phyloP scores from a whole-genome alignment of 148 eudicot species.

The Agrostemma githago region DNA sequence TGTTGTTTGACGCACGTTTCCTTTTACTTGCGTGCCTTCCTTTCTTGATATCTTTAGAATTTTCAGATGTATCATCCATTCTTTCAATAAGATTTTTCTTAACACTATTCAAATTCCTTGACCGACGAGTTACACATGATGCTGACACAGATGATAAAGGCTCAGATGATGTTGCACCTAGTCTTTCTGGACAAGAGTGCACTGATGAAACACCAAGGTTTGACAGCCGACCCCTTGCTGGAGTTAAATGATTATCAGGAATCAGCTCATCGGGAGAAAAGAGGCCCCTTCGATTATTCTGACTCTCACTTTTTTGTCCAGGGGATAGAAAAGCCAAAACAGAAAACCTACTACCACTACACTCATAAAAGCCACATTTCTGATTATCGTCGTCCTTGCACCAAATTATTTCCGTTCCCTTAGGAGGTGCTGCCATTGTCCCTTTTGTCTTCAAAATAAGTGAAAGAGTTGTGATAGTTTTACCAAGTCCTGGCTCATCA shows the following conservation, averaged over 20 bases:
- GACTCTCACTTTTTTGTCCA: constrained; percentile 34
- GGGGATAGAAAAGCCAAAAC: constrained; percentile 29
- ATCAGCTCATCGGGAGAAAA: constrained; percentile 46
- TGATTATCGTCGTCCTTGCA: constrained; percentile 56
- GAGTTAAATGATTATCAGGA: constrained; percentile 30
- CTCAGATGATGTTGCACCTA: constrained; percentile 22
- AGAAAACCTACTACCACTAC: constrained; percentile 35
- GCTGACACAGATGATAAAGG: constrained; percentile 27
- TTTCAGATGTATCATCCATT: constrained; percentile 35
- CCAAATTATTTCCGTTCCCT: constrained; percentile 57
- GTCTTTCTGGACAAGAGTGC: constrained; percentile 29
- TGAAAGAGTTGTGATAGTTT: constrained; percentile 90
- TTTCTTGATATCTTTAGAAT: constrained; percentile 24
- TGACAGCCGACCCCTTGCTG: constrained; percentile 21
- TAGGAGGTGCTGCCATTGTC: constrained; percentile 71
- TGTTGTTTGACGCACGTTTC: constrained; percentile 35
- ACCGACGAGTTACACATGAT: constrained; percentile 25
- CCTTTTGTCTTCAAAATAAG: constrained; percentile 92
- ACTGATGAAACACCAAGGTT: constrained; percentile 25
- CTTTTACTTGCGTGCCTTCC: constrained; percentile 33
- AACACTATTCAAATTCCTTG: constrained; percentile 39
- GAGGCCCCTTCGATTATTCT: constrained; percentile 50
- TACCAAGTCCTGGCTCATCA: constrained; percentile 98
- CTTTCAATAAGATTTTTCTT: constrained; percentile 59
- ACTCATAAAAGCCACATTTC: constrained; percentile 89